Evolutionary conservation across 768 basidiomycete species (phyloP).

Genomic region (Baorangia bicolor): DNA sequence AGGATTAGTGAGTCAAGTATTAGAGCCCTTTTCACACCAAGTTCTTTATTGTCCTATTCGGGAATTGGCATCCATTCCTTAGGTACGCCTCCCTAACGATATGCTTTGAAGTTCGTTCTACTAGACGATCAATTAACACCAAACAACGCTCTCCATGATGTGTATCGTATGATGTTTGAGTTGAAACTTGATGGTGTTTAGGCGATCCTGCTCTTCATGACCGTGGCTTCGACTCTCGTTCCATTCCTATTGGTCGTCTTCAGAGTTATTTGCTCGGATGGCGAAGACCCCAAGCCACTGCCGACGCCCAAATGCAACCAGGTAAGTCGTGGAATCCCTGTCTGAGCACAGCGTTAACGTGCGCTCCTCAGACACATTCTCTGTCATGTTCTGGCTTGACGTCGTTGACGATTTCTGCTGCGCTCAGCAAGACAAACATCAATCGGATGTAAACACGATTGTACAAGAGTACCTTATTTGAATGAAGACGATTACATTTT

Average conservation of each 20-base stretch:
- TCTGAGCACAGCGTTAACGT: neutral
- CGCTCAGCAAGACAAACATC: slow-evolving; percentile 91
- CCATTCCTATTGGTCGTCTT: slow-evolving; percentile 82
- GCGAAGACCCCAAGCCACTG: slow-evolving; percentile 51
- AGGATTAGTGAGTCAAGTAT: too few species aligned
- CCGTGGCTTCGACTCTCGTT: slow-evolving; percentile 83
- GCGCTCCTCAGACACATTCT: slow-evolving; percentile 71
- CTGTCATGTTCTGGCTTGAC: slow-evolving; percentile 96
- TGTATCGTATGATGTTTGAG: neutral
- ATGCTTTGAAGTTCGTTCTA: too few species aligned
- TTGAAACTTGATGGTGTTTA: slow-evolving; percentile 37
- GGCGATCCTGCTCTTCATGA: slow-evolving; percentile 97
- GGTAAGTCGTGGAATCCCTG: slow-evolving; percentile 43
- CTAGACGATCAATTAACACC: too few species aligned
- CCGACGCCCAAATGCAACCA: slow-evolving; percentile 69
- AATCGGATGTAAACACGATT: slow-evolving; percentile 85
- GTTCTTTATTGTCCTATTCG: too few species aligned
- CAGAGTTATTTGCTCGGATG: slow-evolving; percentile 58
- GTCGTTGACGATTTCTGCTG: slow-evolving; percentile 97
- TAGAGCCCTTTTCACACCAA: too few species aligned
- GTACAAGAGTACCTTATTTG: too few species aligned
- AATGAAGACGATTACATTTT: too few species aligned
- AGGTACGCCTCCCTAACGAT: too few species aligned
- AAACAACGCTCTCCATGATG: too few species aligned
- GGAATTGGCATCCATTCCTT: too few species aligned